Conservation (phyloP, 2,329 filamentous ascomycete species). For the Trichoderma gracile region DNA sequence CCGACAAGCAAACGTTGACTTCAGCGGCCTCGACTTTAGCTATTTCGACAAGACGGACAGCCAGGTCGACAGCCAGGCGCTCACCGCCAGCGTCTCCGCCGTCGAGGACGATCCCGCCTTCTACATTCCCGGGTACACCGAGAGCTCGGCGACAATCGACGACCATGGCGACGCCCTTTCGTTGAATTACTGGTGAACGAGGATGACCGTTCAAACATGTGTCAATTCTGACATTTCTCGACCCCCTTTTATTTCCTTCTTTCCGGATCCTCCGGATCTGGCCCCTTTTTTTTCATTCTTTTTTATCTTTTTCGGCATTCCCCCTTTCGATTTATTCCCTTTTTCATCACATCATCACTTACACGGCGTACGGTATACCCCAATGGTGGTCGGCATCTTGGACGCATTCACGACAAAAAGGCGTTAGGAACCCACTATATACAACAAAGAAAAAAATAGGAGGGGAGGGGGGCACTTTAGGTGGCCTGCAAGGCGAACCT, state of each 20-base stretch:
- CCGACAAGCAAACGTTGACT: slow-evolving; percentile 47
- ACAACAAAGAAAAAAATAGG: slow-evolving; percentile 22
- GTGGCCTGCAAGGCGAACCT: slow-evolving; percentile 13
- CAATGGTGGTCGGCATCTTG: slow-evolving; percentile 28
- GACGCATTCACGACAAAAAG: slow-evolving; percentile 20
- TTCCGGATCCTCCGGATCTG: not conserved
- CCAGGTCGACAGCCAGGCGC: slow-evolving; percentile 42
- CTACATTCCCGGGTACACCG: slow-evolving; percentile 52
- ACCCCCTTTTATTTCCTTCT: not conserved
- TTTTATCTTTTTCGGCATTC: not conserved
- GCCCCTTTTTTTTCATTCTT: slow-evolving; percentile 22
- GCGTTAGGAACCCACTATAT: slow-evolving; percentile 25
- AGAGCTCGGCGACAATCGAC: slow-evolving; percentile 40
- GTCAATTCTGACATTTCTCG: not conserved
- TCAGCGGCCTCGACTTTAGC: slow-evolving; percentile 56
- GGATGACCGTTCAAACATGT: slow-evolving; percentile 31
- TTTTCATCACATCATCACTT: not conserved
- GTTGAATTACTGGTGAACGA: slow-evolving; percentile 41
- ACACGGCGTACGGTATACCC: slow-evolving; percentile 38
- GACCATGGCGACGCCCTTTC: slow-evolving; percentile 40
- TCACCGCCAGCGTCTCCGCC: slow-evolving; percentile 48
- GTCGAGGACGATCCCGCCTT: slow-evolving; percentile 55
- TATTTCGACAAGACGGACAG: slow-evolving; percentile 55
- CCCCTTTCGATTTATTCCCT: too few species aligned
- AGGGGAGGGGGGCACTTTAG: not conserved